These are phyloP conservation scores for Yarrowia deformans DNA, from an alignment of 805 yeast genomes.

Conservation along the genomic window DNA sequence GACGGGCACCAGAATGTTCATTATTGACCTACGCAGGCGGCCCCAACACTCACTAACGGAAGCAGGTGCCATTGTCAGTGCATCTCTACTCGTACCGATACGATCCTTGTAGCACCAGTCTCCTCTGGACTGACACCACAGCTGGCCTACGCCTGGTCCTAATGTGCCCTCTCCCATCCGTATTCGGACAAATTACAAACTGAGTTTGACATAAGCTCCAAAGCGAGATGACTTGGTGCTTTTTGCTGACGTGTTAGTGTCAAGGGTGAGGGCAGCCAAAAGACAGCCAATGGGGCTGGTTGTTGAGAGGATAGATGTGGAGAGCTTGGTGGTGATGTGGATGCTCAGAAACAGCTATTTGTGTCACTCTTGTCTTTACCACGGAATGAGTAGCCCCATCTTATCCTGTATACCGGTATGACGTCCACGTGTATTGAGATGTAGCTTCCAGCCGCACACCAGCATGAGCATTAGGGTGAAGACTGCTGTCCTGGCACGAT, in stretches of 20 bases:
- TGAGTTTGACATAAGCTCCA: slow-evolving; percentile 8
- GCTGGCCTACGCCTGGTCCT: neutral
- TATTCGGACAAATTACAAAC: slow-evolving; percentile 30
- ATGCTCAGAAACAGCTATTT: too few species aligned
- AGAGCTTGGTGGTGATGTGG: too few species aligned
- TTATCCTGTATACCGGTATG: too few species aligned
- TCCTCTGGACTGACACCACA: neutral
- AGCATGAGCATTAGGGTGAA: too few species aligned
- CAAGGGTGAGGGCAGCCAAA: slow-evolving; percentile 18
- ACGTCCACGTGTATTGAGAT: too few species aligned
- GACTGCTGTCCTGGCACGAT: too few species aligned
- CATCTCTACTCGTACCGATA: too few species aligned
- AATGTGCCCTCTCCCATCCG: neutral
- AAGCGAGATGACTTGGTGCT: slow-evolving; percentile 24
- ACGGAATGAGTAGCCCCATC: too few species aligned
- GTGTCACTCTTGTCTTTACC: too few species aligned
- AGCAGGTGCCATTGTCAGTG: neutral
- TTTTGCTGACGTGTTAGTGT: slow-evolving; percentile 29
- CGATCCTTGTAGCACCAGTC: neutral
- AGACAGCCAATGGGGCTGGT: neutral
- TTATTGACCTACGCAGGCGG: neutral
- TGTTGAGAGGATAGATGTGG: too few species aligned
- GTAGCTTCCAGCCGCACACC: too few species aligned
- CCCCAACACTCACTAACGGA: too few species aligned
- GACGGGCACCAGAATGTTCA: neutral